Conservation (phyloP, 805 yeast species). For the Cyberlindnera suaveolens region DNA sequence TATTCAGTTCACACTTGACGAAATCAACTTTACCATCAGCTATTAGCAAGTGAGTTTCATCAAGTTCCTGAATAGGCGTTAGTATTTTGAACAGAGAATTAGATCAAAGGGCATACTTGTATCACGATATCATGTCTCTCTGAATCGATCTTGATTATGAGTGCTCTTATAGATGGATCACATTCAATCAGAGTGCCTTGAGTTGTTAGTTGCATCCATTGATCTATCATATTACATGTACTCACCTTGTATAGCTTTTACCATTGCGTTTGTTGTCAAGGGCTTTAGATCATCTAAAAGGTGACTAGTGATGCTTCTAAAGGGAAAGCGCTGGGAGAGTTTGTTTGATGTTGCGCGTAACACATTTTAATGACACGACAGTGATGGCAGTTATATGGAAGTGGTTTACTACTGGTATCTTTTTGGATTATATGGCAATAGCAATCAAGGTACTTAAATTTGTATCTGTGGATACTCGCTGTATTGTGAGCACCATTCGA, state of each 20-base stretch:
- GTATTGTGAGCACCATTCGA: no score
- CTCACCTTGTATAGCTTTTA: conserved; percentile 48
- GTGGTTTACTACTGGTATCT: no score
- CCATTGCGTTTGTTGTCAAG: conserved; percentile 26
- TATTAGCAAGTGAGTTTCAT: conserved; percentile 83
- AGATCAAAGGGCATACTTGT: conserved; percentile 27
- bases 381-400: no score
- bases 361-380: no score
- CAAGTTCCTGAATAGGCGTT: conserved; percentile 53
- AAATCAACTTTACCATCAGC: conserved; percentile 70
- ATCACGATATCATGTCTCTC: conserved; percentile 65
- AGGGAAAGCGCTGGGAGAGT: no score
- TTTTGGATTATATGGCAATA: no score
- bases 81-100: not conserved
- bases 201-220: not conserved
- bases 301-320: no score
- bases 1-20: conserved; percentile 72
- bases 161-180: conserved; percentile 89
- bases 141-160: conserved; percentile 77
- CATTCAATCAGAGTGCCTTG: conserved; percentile 45
- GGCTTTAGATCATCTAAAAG: no score
- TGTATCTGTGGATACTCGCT: no score
- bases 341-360: no score
- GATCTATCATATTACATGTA: conserved; percentile 1
- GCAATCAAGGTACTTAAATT: no score